Conservation (phyloP, 1,284 basidiomycete genomes). For the Cystobasidium slooffiae region DNA sequence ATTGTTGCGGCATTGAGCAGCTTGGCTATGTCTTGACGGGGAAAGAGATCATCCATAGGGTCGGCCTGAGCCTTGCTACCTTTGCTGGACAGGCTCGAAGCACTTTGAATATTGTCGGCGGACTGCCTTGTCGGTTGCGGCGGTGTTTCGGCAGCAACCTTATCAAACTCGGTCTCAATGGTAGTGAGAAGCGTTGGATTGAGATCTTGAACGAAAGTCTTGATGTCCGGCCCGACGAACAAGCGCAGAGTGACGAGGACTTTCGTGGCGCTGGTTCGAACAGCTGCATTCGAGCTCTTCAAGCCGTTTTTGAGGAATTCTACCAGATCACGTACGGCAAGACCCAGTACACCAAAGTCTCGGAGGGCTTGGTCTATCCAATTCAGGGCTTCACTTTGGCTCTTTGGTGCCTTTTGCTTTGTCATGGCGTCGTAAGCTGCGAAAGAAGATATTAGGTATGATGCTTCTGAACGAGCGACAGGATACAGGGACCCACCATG, state of each 20-base stretch:
- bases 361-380: constrained; percentile 87
- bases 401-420: constrained; percentile 97
- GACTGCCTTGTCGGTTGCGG: constrained; percentile 81
- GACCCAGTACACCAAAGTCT: constrained; percentile 91
- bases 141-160: constrained; percentile 76
- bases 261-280: constrained; percentile 94
- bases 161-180: constrained; percentile 90
- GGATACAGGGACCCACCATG: constrained; percentile 68
- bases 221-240: constrained; percentile 91
- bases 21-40: constrained; percentile 88
- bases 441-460: constrained; percentile 9
- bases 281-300: constrained; percentile 91
- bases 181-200: constrained; percentile 93
- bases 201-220: constrained; percentile 88
- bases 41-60: constrained; percentile 89
- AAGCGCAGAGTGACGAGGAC: constrained; percentile 87
- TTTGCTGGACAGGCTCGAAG: constrained; percentile 53
- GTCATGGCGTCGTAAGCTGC: constrained; percentile 85
- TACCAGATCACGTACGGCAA: constrained; percentile 82
- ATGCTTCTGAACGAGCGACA: constrained; percentile 1
- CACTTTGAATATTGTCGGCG: constrained; percentile 65
- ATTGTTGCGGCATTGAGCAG: constrained; percentile 84
- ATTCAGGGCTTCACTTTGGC: constrained; percentile 84
- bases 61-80: constrained; percentile 64
- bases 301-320: constrained; percentile 86